These are phyloP conservation scores for Echria macrotheca DNA, from an alignment of 495 filamentous ascomycete species.

Conservation along the genomic window DNA sequence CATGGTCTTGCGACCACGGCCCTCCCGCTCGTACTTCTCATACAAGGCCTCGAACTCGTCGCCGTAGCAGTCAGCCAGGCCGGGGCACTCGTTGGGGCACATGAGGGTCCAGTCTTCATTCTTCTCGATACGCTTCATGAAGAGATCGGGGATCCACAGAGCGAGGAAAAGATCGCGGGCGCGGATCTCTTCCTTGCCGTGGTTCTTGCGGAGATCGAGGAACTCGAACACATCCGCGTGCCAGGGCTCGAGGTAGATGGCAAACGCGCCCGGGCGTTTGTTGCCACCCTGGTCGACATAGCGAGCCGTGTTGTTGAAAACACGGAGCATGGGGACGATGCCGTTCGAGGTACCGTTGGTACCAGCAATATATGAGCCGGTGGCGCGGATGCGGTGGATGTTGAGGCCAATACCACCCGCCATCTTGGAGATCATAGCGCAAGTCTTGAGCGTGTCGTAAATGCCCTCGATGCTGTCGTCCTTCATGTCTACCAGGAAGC, in stretches of 20 bases:
- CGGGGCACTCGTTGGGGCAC: constrained; percentile 93
- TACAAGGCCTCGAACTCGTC: constrained; percentile 96
- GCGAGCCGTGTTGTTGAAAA: constrained; percentile 97
- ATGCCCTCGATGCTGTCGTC: constrained; percentile 99
- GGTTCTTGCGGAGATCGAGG: constrained; percentile 96
- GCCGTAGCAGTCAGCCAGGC: constrained; percentile 91
- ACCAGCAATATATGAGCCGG: constrained; percentile 93
- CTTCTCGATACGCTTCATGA: constrained; percentile 98
- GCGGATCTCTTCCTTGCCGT: constrained; percentile 96
- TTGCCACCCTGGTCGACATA: constrained; percentile 99
- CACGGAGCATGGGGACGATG: constrained; percentile 93
- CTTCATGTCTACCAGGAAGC: constrained; percentile 98
- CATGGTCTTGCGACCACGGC: constrained; percentile 79
- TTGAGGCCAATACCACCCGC: constrained; percentile 96
- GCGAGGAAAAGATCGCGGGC: constrained; percentile 97
- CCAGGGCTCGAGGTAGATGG: constrained; percentile 99
- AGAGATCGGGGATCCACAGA: constrained; percentile 96
- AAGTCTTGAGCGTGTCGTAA: constrained; percentile 98
- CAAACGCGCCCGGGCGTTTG: constrained; percentile 97
- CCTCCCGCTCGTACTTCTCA: constrained; percentile 87
- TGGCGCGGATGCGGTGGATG: constrained; percentile 91
- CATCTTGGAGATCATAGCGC: constrained; percentile 99
- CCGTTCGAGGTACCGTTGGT: constrained; percentile 98
- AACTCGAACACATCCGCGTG: constrained; percentile 97
- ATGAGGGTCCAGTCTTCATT: constrained; percentile 96